These are phyloP conservation scores for Clarkia xantiana DNA, from an alignment of 345 rosid genomes.

Conservation along the genomic window DNA sequence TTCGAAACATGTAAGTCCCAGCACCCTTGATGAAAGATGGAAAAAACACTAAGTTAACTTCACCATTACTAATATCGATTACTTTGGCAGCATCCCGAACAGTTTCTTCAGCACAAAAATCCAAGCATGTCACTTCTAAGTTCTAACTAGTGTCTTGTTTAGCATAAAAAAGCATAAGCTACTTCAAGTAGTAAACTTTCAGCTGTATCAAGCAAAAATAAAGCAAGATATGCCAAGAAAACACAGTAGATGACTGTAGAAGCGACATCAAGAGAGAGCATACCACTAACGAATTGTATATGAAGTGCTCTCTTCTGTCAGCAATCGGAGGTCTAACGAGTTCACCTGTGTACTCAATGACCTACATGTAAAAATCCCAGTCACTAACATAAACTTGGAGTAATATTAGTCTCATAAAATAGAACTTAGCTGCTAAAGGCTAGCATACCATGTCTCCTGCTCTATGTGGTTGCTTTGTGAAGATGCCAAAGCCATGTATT, in stretches of 20 bases:
- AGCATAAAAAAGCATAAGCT: too few relatives aligned
- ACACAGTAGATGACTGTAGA: too few relatives aligned
- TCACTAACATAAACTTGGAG: neutral
- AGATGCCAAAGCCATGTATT: slow-evolving; percentile 95
- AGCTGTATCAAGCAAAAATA: neutral
- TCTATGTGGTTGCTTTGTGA: slow-evolving; percentile 77
- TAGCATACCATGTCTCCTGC: slow-evolving; percentile 89
- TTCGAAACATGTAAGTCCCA: slow-evolving; percentile 93
- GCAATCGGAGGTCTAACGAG: slow-evolving; percentile 90
- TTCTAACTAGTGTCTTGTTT: too few relatives aligned
- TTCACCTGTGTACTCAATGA: slow-evolving; percentile 91
- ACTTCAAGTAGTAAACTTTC: too few relatives aligned
- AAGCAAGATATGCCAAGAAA: neutral
- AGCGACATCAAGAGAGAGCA: too few relatives aligned
- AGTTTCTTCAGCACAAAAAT: too few relatives aligned
- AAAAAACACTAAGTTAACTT: neutral
- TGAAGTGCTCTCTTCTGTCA: slow-evolving; percentile 81
- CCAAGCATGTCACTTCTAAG: too few relatives aligned
- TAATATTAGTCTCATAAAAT: neutral
- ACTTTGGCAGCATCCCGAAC: too few relatives aligned
- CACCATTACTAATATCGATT: too few relatives aligned
- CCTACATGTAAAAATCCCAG: slow-evolving; percentile 21
- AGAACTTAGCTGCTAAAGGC: slow-evolving; percentile 3
- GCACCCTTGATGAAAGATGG: slow-evolving; percentile 53
- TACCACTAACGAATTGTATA: slow-evolving; percentile 94